Evolutionary conservation across 2,329 filamentous ascomycete genomes (phyloP).

Genomic region (Xylogone sp.): DNA sequence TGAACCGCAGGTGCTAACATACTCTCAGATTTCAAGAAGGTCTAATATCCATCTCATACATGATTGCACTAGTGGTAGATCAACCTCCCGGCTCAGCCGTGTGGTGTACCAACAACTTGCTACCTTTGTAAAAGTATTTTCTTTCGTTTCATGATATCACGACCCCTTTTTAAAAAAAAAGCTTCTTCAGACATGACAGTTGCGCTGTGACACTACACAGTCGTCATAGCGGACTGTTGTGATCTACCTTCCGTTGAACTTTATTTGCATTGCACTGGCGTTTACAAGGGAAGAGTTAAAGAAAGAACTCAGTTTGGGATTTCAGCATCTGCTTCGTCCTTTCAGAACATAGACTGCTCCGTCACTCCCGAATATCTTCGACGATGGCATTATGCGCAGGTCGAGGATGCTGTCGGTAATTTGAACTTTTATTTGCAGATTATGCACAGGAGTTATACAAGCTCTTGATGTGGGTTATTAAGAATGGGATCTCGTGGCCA

Average conservation of each 20-base stretch:
- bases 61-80: slow-evolving; percentile 27
- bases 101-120: slow-evolving; percentile 25
- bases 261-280: slow-evolving; percentile 28
- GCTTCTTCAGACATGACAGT: slow-evolving; percentile 13
- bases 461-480: neutral
- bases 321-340: slow-evolving; percentile 22
- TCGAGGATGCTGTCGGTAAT: slow-evolving; percentile 39
- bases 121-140: slow-evolving; percentile 26
- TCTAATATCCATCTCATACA: slow-evolving; percentile 22
- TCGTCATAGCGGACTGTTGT: slow-evolving; percentile 20
- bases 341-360: slow-evolving; percentile 30
- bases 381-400: slow-evolving; percentile 38
- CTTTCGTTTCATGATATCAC: slow-evolving; percentile 25
- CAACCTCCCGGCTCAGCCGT: slow-evolving; percentile 14
- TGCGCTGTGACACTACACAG: slow-evolving; percentile 14
- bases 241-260: slow-evolving; percentile 7
- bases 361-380: slow-evolving; percentile 15
- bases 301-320: slow-evolving; percentile 23
- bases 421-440: slow-evolving; percentile 17
- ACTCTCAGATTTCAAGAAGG: slow-evolving; percentile 30
- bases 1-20: slow-evolving; percentile 13
- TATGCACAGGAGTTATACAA: neutral
- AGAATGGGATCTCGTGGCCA: neutral
- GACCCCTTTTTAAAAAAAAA: slow-evolving; percentile 26
- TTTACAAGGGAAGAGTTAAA: slow-evolving; percentile 20